Evolutionary conservation across 2,329 filamentous ascomycete species (phyloP), one percentile per base, ranked within the genome.

Genomic region (Pseudogymnoascus sp.): DNA sequence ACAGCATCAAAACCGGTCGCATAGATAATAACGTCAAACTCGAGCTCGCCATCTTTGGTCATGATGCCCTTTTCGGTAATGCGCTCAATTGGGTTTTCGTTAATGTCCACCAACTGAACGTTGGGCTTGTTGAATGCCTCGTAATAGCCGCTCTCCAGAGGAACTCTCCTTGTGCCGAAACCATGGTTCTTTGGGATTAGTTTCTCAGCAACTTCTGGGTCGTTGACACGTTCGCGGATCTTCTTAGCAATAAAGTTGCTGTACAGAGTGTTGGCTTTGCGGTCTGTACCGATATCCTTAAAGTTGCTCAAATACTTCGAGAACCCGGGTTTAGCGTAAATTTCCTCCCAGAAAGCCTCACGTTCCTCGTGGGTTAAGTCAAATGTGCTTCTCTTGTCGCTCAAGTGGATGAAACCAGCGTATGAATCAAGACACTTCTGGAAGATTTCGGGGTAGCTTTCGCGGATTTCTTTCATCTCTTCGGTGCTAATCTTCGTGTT

Each of bases 301-400:
- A 71, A 75, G 5, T 68, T 62, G 67, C 61, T 60, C 5, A 74
- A 63, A 59, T 71, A 69, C 62, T 75, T 78, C 10, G 70, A 68
- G 64, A 80, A 79, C 0, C 76, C 78, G 1, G 76, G 76, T 3
- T 70, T 62, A 0, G 70, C 63, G 68, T 77, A 79, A 1, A 75
- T 64, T 36, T 71, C 66, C 62, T 75, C 70, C 65, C 69, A 75
- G 4, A 66, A 64, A 7, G 67, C 69, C 8, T 68, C 64, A 7
- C 73, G 72, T 64, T 74, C 74, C 64, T 74, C 72, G 7, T 68
- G 68, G 1, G 68, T 69, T 18, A 73, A 70, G 34, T 75, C 72
- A 34, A 72, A 69, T 6, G 73, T 73, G 14, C 70, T 73, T 11
- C 73, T 69, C 0, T 66, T 64, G 29, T 71, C 68, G 36, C 68